Evolutionary conservation across 129 eudicot species (phyloP), one percentile per base, ranked within the genome.

Genomic region (Sambucus nigra): DNA sequence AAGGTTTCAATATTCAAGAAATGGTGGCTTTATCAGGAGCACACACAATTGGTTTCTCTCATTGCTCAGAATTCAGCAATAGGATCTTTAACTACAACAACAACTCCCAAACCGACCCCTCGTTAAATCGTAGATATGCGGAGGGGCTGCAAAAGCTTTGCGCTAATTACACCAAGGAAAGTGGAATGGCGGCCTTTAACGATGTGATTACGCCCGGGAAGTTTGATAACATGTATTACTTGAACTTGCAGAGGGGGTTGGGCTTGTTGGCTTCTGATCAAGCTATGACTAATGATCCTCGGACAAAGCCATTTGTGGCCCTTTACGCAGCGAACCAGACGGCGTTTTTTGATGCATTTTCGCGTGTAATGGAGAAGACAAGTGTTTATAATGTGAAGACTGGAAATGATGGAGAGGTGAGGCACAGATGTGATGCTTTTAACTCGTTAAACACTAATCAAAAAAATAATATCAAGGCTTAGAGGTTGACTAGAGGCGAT

Each of bases 11-110:
- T 29, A 60, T 67, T 1, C 71, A 70, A 27, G 86, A 79, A 17
- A 79, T 79, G 86, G 86, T 79, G 21, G 72, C 81, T 11, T 60
- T 79, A 31, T 9, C 59, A 0, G 86, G 86, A 2, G 78, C 77
- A 10, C 86, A 70, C 50, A 79, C 86, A 10, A 59, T 79, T 4
- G 86, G 86, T 4, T 69, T 74, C 51, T 66, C 86, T 0, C 86
- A 79, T 47, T 79, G 81, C 49, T 46, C 63, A 4, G 71, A 80
- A 28, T 80, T 80, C 50, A 64, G 79, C 50, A 14, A 75, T 55
- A 29, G 83, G 29, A 64, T 76, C 46, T 72, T 51, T 66, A 45
- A 68, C 27, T 69, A 53, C 60, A 73, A 76, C 67, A 31, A 25
- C 19, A 54, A 35, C 5, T 33, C 65, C 2, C 38, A 35, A 3